Conservation (phyloP, 208 protist species). For the Crithidia fasciculata region DNA sequence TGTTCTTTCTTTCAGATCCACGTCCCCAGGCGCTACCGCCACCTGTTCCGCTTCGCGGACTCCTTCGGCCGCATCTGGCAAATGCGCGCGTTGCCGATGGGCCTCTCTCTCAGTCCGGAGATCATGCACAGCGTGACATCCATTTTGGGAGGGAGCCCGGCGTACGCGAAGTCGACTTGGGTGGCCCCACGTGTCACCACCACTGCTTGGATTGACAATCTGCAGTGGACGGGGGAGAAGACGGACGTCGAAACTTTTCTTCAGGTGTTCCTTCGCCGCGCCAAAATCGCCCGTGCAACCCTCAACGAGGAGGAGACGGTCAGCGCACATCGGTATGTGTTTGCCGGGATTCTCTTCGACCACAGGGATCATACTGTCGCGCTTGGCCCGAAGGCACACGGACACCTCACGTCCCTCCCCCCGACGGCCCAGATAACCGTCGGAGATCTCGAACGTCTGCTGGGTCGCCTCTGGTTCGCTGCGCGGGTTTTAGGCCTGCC, state of each 20-base stretch:
- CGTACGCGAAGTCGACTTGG: conserved; percentile 4
- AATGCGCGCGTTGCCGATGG: conserved; percentile 17
- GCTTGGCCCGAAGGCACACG: not conserved
- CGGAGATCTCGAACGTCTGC: not conserved
- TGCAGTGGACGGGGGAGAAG: conserved; percentile 14
- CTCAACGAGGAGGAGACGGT: conserved; percentile 17
- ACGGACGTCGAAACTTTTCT: conserved; percentile 1
- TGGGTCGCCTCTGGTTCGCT: not conserved
- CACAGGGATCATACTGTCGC: not conserved
- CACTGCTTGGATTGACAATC: conserved; percentile 24
- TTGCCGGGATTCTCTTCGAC: not conserved
- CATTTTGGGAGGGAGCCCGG: not conserved
- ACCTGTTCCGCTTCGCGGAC: conserved; percentile 15
- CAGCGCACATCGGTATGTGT: not conserved
- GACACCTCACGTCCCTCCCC: not conserved
- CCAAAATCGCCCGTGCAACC: conserved; percentile 8
- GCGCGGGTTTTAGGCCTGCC: not conserved
- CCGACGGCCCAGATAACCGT: not conserved
- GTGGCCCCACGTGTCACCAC: not conserved
- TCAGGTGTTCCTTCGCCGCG: not conserved
- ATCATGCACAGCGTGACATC: conserved; percentile 19
- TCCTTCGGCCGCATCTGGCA: conserved; percentile 11
- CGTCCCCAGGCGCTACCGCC: conserved; percentile 1
- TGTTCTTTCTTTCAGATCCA: conserved; percentile 24
- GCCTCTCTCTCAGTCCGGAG: conserved; percentile 14